phyloP scores from a whole-genome alignment of 257 asterid genomes.

The Solanum appendiculatum region DNA sequence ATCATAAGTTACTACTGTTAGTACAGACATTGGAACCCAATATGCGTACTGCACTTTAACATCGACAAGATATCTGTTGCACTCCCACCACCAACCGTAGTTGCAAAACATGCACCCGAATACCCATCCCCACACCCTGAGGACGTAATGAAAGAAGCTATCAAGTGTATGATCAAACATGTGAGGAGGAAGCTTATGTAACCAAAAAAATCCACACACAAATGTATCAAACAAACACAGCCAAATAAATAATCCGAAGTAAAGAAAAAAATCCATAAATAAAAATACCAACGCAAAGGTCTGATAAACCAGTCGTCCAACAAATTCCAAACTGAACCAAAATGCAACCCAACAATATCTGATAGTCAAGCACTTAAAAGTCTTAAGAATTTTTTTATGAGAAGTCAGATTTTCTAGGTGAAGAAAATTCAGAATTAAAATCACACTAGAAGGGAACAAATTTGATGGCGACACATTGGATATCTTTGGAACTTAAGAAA shows the following conservation, averaged over 20 bases:
- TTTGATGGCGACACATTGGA: not conserved
- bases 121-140: not conserved
- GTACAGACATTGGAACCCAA: no score
- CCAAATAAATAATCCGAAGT: not conserved
- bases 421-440: not conserved
- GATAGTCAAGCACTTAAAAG: not conserved
- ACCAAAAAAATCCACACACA: not conserved
- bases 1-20: no score
- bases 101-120: not conserved
- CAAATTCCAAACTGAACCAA: not conserved
- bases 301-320: not conserved
- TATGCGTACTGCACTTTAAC: not conserved
- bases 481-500: constrained; percentile 3
- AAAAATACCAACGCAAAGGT: not conserved
- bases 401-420: not conserved
- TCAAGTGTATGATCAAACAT: not conserved
- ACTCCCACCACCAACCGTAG: not conserved
- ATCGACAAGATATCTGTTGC: not conserved
- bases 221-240: not conserved
- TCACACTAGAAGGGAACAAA: not conserved
- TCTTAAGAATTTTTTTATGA: not conserved
- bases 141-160: not conserved
- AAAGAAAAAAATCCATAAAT: not conserved
- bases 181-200: not conserved
- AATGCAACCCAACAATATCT: not conserved